These are phyloP conservation scores for Suillus subalutaceus DNA, from an alignment of 768 basidiomycete species.

Conservation along the genomic window DNA sequence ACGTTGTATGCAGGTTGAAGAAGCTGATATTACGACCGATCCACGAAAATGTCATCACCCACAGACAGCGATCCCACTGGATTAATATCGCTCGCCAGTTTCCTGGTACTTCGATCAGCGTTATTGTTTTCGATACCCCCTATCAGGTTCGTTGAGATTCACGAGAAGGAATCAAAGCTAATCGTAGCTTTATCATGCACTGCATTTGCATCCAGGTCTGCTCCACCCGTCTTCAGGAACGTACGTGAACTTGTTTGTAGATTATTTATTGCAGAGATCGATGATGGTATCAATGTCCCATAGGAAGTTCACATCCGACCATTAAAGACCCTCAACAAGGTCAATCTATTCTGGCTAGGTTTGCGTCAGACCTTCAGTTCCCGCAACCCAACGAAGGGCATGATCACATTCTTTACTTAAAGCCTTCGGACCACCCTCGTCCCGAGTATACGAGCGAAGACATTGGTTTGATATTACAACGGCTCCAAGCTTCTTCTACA, in stretches of 20 bases:
- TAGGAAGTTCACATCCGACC: slow-evolving; percentile 78
- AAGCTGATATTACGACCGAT: not conserved
- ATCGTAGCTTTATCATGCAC: slow-evolving; percentile 14
- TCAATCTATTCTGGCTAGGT: slow-evolving; percentile 62
- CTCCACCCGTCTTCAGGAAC: slow-evolving; percentile 56
- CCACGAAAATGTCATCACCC: slow-evolving; percentile 8
- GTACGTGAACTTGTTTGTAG: slow-evolving; percentile 43
- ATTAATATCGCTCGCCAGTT: slow-evolving; percentile 70
- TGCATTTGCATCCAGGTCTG: slow-evolving; percentile 52
- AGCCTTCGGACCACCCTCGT: slow-evolving; percentile 39
- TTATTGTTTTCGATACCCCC: slow-evolving; percentile 78
- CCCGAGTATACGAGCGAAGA: slow-evolving; percentile 54
- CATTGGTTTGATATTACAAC: slow-evolving; percentile 53
- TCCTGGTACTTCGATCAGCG: slow-evolving; percentile 65
- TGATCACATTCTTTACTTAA: slow-evolving; percentile 53
- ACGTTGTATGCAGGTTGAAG: not conserved
- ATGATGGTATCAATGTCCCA: slow-evolving; percentile 16
- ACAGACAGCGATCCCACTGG: slow-evolving; percentile 75
- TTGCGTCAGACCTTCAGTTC: slow-evolving; percentile 59
- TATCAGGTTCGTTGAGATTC: slow-evolving; percentile 57
- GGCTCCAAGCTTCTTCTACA: slow-evolving; percentile 40
- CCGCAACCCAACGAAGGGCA: slow-evolving; percentile 67
- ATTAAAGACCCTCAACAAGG: slow-evolving; percentile 65
- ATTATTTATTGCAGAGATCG: slow-evolving; percentile 17
- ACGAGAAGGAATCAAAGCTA: slow-evolving; percentile 3